Evolutionary conservation across 306 rosid species (phyloP), one percentile per base, ranked within the genome.

Genomic region (Lotus japonicus): DNA sequence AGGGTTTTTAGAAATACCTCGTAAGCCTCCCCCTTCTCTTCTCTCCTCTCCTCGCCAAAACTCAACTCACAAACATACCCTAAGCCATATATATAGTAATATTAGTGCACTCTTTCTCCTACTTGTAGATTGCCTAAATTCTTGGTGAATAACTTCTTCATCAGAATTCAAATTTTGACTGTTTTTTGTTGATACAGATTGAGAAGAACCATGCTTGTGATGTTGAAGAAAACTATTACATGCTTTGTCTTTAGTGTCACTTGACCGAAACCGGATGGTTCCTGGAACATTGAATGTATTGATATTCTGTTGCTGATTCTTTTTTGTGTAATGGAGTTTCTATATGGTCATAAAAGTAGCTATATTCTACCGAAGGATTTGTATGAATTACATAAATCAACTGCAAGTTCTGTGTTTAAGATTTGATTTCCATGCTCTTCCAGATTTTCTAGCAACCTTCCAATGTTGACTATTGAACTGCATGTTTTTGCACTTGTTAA

Each of bases 121-220:
- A 19, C 69, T 65, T 48, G 44, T 42, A 45, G 7, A 11, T 35
- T 51, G n/a, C 9, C 17, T 18, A 35, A 18, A 13, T 35, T 69
- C 64, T 58, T 3, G 55, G 31, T 48, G 50, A 33, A 28, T 13
- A 66, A 19, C 13, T 41, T 61, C 55, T 57, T 45, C 35, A 26
- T n/a, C 23, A 50, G 1, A 26, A 26, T 50, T 43, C 19, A 59
- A 1, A 15, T 42, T 9, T 44, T 16, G 31, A 46, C n/a, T 58
- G 31, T 44, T 48, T 67, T 33, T 51, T 6, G 26, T 2, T 15
- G 5, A 38, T 77, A 81, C 79, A 80, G 87, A 68, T 77, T 68
- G 77, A 77, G 81, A 58, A 55, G 70, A 80, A n/a, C 72, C 67
- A 53, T 73, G 72, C 66, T 26, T 21, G 2, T 70, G 77, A 74